Conservation (phyloP, 495 filamentous ascomycete genomes). For the Talaromyces thailandensis region DNA sequence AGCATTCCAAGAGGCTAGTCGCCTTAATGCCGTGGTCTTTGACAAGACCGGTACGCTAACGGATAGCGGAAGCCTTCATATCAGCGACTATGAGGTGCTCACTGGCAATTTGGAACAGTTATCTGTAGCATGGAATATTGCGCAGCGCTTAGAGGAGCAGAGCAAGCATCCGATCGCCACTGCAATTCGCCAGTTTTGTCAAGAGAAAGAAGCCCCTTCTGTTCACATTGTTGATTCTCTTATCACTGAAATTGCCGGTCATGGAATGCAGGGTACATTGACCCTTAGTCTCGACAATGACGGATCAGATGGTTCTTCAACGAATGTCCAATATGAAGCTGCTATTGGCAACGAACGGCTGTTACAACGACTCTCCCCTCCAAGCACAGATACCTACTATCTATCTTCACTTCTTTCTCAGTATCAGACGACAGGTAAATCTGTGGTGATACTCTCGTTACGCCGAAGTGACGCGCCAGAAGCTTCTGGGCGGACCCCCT, state of each 20-base stretch:
- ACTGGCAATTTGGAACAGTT: conserved; percentile 21
- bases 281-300: conserved; percentile 16
- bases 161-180: conserved; percentile 84
- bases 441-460: conserved; percentile 59
- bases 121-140: conserved; percentile 39
- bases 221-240: conserved; percentile 19
- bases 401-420: conserved; percentile 41
- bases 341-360: conserved; percentile 79
- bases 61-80: conserved; percentile 66
- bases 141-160: conserved; percentile 65
- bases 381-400: conserved; percentile 17
- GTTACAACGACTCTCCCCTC: conserved; percentile 31
- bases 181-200: conserved; percentile 62
- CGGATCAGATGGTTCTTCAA: not conserved
- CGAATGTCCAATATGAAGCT: conserved; percentile 44
- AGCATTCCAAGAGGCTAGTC: conserved; percentile 88
- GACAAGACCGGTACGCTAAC: conserved; percentile 96
- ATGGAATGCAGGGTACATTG: conserved; percentile 71
- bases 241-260: conserved; percentile 70
- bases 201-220: conserved; percentile 18
- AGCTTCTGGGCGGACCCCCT: conserved; percentile 1
- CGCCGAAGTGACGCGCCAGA: conserved; percentile 11
- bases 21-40: conserved; percentile 79
- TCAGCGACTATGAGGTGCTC: conserved; percentile 63
- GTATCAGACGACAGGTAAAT: conserved; percentile 67